Conservation (phyloP, 257 asterid genomes). For the Gentiana dahurica region DNA sequence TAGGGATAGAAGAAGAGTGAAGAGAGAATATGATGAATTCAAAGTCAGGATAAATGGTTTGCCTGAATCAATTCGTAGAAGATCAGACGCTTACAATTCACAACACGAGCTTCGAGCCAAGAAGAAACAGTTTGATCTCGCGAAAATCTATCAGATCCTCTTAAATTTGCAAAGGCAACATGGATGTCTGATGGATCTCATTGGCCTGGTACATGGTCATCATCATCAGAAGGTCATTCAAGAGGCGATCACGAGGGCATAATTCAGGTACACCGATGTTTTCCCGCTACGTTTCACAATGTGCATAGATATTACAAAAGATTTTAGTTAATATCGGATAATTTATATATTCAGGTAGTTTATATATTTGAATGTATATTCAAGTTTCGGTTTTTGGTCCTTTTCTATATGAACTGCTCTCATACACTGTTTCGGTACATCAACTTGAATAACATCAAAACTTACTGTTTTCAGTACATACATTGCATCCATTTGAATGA, state of each 20-base stretch:
- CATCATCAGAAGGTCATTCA: conserved; percentile 59
- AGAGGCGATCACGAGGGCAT: conserved; percentile 87
- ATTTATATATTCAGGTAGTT: not conserved
- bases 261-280: conserved; percentile 49
- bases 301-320: not conserved
- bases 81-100: conserved; percentile 87
- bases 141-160: conserved; percentile 32
- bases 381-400: no score
- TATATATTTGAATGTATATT: no score
- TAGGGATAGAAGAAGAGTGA: conserved; percentile 67
- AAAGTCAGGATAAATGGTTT: conserved; percentile 82
- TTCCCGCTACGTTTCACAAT: not conserved
- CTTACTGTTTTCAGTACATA: no score
- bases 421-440: no score
- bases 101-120: conserved; percentile 63
- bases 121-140: conserved; percentile 58
- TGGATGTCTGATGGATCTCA: conserved; percentile 95
- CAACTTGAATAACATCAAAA: no score
- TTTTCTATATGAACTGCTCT: no score
- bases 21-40: conserved; percentile 80
- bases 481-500: no score
- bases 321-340: not conserved
- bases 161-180: conserved; percentile 65
- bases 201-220: conserved; percentile 90
- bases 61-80: conserved; percentile 67